phyloP scores from a whole-genome alignment of 106 monocot genomes.

The Narthecium ossifragum region DNA sequence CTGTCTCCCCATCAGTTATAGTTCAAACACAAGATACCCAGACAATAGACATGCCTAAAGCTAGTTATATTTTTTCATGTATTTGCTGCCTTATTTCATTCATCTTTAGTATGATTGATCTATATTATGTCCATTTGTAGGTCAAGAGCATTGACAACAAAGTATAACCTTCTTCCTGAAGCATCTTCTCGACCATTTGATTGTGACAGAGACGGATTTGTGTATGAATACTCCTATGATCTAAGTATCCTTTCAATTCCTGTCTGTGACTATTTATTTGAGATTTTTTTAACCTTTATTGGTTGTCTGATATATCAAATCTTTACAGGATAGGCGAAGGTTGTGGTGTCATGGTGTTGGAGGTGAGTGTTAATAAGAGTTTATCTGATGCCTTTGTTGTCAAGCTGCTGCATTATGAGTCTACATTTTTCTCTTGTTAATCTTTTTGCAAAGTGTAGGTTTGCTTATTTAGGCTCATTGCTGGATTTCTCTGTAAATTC shows the following conservation, averaged over 20 bases:
- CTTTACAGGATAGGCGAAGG: conserved; percentile 93
- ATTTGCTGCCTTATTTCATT: too few species aligned
- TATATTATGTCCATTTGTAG: conserved; percentile 39
- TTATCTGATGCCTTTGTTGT: not conserved
- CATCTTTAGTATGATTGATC: too few species aligned
- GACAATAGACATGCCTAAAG: too few species aligned
- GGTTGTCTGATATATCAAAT: conserved; percentile 4
- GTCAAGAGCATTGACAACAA: conserved; percentile 81
- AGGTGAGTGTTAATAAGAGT: conserved; percentile 46
- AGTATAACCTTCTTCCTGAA: conserved; percentile 69
- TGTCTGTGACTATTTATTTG: too few species aligned
- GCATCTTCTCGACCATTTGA: conserved; percentile 90
- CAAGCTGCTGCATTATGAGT: too few species aligned
- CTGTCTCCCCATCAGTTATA: too few species aligned
- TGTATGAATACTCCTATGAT: conserved; percentile 35
- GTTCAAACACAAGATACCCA: too few species aligned
- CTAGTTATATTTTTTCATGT: too few species aligned
- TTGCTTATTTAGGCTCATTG: too few species aligned
- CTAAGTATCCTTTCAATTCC: not conserved
- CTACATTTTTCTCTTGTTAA: too few species aligned
- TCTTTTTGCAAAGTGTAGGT: too few species aligned
- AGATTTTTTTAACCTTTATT: conserved; percentile 1
- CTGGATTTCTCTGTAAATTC: too few species aligned
- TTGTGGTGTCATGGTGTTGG: conserved; percentile 81
- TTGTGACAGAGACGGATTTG: conserved; percentile 96